phyloP scores from a whole-genome alignment of 2,329 filamentous ascomycete species.

The Teratosphaeria zuluensis region DNA sequence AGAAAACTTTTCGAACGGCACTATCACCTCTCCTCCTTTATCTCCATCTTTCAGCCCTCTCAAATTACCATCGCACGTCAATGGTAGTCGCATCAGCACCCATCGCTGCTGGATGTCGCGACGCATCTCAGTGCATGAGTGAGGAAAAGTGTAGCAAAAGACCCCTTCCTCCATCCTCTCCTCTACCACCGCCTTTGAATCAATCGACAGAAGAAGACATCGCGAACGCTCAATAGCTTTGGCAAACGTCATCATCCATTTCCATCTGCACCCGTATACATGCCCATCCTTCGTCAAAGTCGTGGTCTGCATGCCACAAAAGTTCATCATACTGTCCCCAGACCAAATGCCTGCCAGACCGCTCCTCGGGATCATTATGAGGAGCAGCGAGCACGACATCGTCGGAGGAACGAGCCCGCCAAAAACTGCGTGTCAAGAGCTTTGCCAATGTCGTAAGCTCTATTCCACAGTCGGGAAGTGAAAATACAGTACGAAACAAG shows the following conservation, averaged over 20 bases:
- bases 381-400: background rate
- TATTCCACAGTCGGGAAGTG: slow-evolving; percentile 1
- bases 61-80: background rate
- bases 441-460: background rate
- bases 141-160: background rate
- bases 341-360: background rate
- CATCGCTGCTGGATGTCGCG: too few relatives aligned
- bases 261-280: background rate
- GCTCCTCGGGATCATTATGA: background rate
- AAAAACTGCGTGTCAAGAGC: background rate
- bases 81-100: background rate
- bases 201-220: background rate
- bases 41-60: background rate
- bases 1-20: background rate
- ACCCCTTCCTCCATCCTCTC: background rate
- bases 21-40: background rate
- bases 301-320: background rate
- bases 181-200: background rate
- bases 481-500: slow-evolving; percentile 6
- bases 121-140: background rate
- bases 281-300: background rate
- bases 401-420: background rate
- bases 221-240: background rate
- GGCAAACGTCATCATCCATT: background rate
- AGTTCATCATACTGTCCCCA: background rate